Percentiles rank a stretch among this genome's conserved stretches.
Conservation (phyloP, 495 filamentous ascomycete species). For the Trichoderma reesei region DNA sequence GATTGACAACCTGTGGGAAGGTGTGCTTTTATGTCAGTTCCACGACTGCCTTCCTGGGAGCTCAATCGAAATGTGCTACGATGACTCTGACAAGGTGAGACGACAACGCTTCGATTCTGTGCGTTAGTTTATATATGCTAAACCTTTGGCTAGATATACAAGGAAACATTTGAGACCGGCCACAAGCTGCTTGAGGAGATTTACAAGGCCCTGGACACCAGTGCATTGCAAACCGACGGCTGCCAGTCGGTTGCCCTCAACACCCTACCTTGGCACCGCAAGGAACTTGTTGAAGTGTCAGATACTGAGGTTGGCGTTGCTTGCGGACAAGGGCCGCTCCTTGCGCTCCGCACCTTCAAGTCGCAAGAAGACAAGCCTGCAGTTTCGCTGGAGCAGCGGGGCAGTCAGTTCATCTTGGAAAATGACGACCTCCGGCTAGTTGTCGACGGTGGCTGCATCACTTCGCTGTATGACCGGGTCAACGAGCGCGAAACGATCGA, state of each 20-base stretch:
- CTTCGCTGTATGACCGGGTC: slow-evolving; percentile 65
- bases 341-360: slow-evolving; percentile 41
- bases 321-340: slow-evolving; percentile 36
- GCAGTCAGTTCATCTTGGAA: slow-evolving; percentile 51
- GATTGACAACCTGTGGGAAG: slow-evolving; percentile 92
- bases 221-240: slow-evolving; percentile 23
- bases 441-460: slow-evolving; percentile 66
- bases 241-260: slow-evolving; percentile 53
- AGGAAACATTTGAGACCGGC: slow-evolving; percentile 68
- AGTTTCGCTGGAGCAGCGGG: slow-evolving; percentile 50
- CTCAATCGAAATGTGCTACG: slow-evolving; percentile 93
- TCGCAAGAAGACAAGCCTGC: slow-evolving; percentile 29
- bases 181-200: slow-evolving; percentile 60
- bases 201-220: slow-evolving; percentile 54
- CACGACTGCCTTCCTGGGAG: slow-evolving; percentile 96
- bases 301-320: slow-evolving; percentile 34
- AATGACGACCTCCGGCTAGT: slow-evolving; percentile 65
- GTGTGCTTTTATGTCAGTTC: slow-evolving; percentile 79
- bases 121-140: slow-evolving; percentile 7
- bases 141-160: slow-evolving; percentile 52
- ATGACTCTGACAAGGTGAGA: slow-evolving; percentile 69
- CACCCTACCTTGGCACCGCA: slow-evolving; percentile 73
- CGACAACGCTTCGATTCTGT: background rate
- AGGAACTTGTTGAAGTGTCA: slow-evolving; percentile 58
- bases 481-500: slow-evolving; percentile 68